Evolutionary conservation across 306 rosid genomes (phyloP).

Genomic region (Ammopiptanthus mongolicus): DNA sequence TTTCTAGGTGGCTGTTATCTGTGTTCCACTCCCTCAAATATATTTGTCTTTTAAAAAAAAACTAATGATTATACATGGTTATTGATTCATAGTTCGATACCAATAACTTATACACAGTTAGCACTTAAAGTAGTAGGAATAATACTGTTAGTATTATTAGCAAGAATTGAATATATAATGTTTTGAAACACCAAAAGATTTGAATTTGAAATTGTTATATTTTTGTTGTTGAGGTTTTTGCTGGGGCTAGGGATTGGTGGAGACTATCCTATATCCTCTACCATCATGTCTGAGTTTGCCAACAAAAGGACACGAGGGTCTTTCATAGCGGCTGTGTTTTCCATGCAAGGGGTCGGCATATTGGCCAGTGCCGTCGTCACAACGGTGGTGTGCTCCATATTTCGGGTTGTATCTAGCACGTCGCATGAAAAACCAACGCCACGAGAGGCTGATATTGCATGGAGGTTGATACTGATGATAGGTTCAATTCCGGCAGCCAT

Average conservation of each 20-base stretch:
- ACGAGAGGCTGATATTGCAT: conserved; percentile 49
- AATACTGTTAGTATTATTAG: no score
- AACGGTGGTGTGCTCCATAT: conserved; percentile 43
- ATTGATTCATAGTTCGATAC: no score
- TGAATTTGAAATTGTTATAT: neutral
- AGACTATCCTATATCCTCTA: conserved; percentile 74
- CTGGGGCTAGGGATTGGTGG: conserved; percentile 85
- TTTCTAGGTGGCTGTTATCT: no score
- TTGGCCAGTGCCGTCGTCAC: conserved; percentile 57
- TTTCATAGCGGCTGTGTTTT: conserved; percentile 78
- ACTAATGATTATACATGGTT: no score
- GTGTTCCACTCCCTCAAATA: no score
- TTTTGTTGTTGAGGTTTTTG: conserved; percentile 33
- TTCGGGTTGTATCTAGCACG: conserved; percentile 1
- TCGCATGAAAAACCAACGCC: conserved; percentile 16
- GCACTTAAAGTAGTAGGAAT: no score
- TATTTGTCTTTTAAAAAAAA: no score
- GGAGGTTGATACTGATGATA: conserved; percentile 73
- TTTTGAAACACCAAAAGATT: neutral
- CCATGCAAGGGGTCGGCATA: conserved; percentile 86
- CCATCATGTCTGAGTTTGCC: conserved; percentile 89
- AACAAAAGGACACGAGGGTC: conserved; percentile 73
- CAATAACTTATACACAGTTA: no score
- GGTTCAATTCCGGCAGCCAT: conserved; percentile 70
- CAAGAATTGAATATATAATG: neutral